Percentiles rank a stretch among this genome's conserved stretches.
phyloP scores from a whole-genome alignment of 345 rosid genomes.

The Hibiscus syriacus region DNA sequence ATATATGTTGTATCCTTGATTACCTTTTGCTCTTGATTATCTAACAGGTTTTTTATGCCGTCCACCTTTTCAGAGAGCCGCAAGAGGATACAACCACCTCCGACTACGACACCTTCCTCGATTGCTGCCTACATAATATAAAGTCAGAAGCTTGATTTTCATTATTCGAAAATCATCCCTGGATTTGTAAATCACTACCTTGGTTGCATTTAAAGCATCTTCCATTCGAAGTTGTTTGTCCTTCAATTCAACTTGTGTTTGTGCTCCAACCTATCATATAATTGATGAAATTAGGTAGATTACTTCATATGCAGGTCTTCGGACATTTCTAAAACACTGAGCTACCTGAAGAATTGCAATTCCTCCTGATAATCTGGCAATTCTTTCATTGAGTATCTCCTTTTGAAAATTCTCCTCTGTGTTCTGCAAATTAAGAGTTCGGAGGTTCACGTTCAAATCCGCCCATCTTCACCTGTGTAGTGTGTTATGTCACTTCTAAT shows the following conservation, averaged over 20 bases:
- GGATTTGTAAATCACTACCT: conserved; percentile 36
- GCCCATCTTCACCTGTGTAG: neutral
- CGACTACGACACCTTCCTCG: conserved; percentile 92
- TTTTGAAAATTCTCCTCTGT: conserved; percentile 57
- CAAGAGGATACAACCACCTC: conserved; percentile 85
- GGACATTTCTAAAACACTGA: neutral
- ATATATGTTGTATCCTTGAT: neutral
- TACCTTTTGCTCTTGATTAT: conserved; percentile 83
- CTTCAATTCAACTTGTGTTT: conserved; percentile 79
- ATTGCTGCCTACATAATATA: conserved; percentile 62
- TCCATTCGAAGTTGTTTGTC: conserved; percentile 82
- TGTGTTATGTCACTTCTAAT: neutral
- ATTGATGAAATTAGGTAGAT: conserved; percentile 9
- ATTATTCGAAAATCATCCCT: neutral
- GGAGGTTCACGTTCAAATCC: neutral
- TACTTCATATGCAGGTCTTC: neutral
- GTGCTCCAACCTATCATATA: conserved; percentile 76
- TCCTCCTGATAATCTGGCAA: conserved; percentile 80
- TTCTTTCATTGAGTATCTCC: conserved; percentile 79
- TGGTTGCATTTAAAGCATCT: conserved; percentile 94
- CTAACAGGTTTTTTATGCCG: conserved; percentile 50
- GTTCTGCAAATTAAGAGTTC: conserved; percentile 39
- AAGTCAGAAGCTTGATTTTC: conserved; percentile 13
- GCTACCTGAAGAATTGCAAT: conserved; percentile 75
- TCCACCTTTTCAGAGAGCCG: conserved; percentile 69